Percentiles rank a stretch among this genome's conserved stretches.
These are phyloP conservation scores for Carallia pectinifolia DNA, from an alignment of 345 rosid genomes.

Conservation along the genomic window DNA sequence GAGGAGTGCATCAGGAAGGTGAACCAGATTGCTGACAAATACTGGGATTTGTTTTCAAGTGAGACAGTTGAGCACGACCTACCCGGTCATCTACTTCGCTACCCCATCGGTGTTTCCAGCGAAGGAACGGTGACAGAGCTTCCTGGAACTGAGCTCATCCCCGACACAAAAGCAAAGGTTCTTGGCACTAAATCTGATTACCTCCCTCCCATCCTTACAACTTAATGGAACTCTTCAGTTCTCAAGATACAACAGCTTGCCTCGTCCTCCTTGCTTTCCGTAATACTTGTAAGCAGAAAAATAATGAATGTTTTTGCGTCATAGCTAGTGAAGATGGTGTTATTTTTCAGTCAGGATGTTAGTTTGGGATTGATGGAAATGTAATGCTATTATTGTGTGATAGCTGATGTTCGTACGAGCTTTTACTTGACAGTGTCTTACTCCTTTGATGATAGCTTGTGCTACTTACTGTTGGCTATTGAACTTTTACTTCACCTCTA, in stretches of 20 bases:
- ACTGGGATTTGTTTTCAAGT: conserved; percentile 87
- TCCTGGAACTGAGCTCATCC: conserved; percentile 73
- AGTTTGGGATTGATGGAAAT: conserved; percentile 17
- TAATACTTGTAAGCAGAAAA: conserved; percentile 5
- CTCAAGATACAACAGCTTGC: conserved; percentile 3
- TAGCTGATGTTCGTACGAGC: not conserved
- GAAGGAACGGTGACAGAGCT: conserved; percentile 70
- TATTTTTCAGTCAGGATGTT: conserved; percentile 12
- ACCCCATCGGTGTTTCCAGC: conserved; percentile 62
- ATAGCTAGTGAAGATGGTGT: not conserved
- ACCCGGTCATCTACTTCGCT: conserved; percentile 91
- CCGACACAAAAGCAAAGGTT: conserved; percentile 85
- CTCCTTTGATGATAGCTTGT: not conserved
- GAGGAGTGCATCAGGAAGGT: conserved; percentile 64
- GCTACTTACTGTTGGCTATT: not conserved
- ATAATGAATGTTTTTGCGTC: conserved; percentile 10
- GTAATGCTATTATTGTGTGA: conserved; percentile 18
- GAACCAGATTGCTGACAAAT: conserved; percentile 76
- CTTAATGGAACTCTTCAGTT: conserved; percentile 30
- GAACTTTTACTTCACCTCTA: too few relatives aligned
- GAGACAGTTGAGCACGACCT: conserved; percentile 74
- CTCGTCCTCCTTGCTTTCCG: not conserved
- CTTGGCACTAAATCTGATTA: conserved; percentile 86
- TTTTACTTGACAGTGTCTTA: conserved; percentile 5
- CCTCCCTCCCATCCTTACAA: conserved; percentile 93